Conservation (phyloP, 2,329 filamentous ascomycete species). For the Venturiaceae sp. region DNA sequence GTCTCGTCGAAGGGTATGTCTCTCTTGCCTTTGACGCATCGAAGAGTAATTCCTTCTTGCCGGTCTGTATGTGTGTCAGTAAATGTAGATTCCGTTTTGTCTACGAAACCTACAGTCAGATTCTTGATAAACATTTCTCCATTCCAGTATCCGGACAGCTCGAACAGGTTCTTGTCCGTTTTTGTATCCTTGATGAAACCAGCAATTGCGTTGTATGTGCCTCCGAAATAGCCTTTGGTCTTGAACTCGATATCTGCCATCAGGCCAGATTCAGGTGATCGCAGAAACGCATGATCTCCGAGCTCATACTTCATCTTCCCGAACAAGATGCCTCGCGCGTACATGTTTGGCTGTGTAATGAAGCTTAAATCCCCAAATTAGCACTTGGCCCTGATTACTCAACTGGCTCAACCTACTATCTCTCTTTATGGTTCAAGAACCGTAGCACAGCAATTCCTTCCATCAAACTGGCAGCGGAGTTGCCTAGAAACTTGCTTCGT, state of each 20-base stretch:
- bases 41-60: constrained; percentile 83
- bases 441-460: constrained; percentile 86
- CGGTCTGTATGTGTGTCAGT: constrained; percentile 50
- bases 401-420: constrained; percentile 56
- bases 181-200: constrained; percentile 82
- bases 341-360: constrained; percentile 97
- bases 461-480: constrained; percentile 97
- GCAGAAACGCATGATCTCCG: constrained; percentile 87
- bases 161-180: constrained; percentile 79
- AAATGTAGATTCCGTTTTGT: not conserved
- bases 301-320: constrained; percentile 99
- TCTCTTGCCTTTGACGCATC: constrained; percentile 72
- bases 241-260: constrained; percentile 95
- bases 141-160: constrained; percentile 87
- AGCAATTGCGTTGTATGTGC: constrained; percentile 92
- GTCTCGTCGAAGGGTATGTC: constrained; percentile 61
- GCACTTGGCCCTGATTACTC: not conserved
- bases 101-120: constrained; percentile 49
- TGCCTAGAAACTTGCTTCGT: constrained; percentile 87
- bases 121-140: constrained; percentile 92
- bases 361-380: constrained; percentile 46
- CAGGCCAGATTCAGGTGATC: constrained; percentile 79
- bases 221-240: constrained; percentile 93
- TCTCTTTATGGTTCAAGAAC: constrained; percentile 75
- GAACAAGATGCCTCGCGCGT: constrained; percentile 90